phyloP scores from a whole-genome alignment of 2,329 filamentous ascomycete species.

The Alternaria incomplexa region DNA sequence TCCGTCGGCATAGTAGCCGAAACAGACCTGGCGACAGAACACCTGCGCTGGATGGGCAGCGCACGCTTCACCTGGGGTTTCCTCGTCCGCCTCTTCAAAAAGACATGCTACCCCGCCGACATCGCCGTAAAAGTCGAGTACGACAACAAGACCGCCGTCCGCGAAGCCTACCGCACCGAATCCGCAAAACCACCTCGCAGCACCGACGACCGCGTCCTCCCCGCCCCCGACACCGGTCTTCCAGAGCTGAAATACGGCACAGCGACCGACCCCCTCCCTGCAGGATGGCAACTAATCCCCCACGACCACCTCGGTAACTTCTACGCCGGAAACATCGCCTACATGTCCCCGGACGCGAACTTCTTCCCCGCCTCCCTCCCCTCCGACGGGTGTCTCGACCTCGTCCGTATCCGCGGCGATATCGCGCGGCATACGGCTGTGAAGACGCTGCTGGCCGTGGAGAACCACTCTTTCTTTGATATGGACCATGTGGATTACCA shows the following conservation, averaged over 20 bases:
- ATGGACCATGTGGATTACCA: conserved; percentile 77
- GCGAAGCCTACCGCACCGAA: conserved; percentile 68
- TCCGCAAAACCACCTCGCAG: conserved; percentile 27
- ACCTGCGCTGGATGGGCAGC: conserved; percentile 91
- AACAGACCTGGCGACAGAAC: conserved; percentile 85
- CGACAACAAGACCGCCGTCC: conserved; percentile 75
- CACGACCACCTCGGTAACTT: conserved; percentile 87
- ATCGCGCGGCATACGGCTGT: conserved; percentile 71
- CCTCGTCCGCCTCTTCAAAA: conserved; percentile 74
- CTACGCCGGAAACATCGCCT: conserved; percentile 93
- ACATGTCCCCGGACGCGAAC: conserved; percentile 84
- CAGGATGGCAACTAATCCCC: conserved; percentile 75
- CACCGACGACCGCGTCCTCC: conserved; percentile 32
- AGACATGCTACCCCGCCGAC: conserved; percentile 86
- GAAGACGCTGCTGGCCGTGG: conserved; percentile 73
- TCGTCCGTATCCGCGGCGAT: conserved; percentile 80
- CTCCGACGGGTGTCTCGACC: conserved; percentile 83
- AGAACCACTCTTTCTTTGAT: conserved; percentile 79
- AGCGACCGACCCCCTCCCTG: conserved; percentile 75
- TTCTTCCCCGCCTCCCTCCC: conserved; percentile 87
- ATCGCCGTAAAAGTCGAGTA: conserved; percentile 84
- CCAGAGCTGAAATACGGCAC: conserved; percentile 81
- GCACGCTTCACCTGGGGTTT: conserved; percentile 86
- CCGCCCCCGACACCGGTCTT: conserved; percentile 54
- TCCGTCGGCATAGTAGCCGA: conserved; percentile 90